Percentiles rank a stretch among this genome's conserved stretches.
Conservation (phyloP, 495 filamentous ascomycete genomes). For the Podospora bellae-mahoneyi region DNA sequence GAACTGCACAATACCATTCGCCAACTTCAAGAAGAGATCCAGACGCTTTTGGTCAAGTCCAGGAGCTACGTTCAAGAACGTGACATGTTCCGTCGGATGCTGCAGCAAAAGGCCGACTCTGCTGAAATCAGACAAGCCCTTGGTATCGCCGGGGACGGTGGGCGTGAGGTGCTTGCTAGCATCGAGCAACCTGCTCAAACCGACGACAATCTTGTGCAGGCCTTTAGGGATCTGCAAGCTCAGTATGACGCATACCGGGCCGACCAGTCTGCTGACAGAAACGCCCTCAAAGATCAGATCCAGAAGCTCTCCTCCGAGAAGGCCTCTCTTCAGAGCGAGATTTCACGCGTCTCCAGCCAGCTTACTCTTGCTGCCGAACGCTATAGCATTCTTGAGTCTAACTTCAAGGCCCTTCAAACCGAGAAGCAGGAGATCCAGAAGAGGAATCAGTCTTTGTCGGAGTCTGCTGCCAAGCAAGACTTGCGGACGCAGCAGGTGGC, state of each 20-base stretch:
- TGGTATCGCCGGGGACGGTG: slow-evolving; percentile 51
- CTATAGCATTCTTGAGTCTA: slow-evolving; percentile 85
- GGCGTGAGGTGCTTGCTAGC: slow-evolving; percentile 47
- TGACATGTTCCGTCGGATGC: slow-evolving; percentile 94
- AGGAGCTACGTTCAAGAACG: slow-evolving; percentile 93
- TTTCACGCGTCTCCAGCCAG: slow-evolving; percentile 72
- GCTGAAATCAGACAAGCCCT: slow-evolving; percentile 62
- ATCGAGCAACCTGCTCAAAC: slow-evolving; percentile 47
- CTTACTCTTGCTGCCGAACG: slow-evolving; percentile 76
- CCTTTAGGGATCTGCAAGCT: slow-evolving; percentile 77
- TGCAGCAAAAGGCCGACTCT: slow-evolving; percentile 62
- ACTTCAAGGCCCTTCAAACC: slow-evolving; percentile 72
- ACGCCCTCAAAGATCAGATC: slow-evolving; percentile 78
- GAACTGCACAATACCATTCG: slow-evolving; percentile 63
- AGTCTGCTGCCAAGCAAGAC: slow-evolving; percentile 84
- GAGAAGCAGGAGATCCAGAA: slow-evolving; percentile 85
- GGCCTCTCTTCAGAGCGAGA: slow-evolving; percentile 72
- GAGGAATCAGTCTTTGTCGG: slow-evolving; percentile 67
- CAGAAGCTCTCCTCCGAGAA: slow-evolving; percentile 80
- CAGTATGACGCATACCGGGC: slow-evolving; percentile 89
- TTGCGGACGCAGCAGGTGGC: slow-evolving; percentile 83
- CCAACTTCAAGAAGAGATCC: slow-evolving; percentile 64
- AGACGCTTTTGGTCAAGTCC: slow-evolving; percentile 70
- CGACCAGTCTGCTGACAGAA: slow-evolving; percentile 74
- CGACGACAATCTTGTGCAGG: slow-evolving; percentile 42